Evolutionary conservation across 768 basidiomycete species (phyloP).

Genomic region (Amanita rubescens): DNA sequence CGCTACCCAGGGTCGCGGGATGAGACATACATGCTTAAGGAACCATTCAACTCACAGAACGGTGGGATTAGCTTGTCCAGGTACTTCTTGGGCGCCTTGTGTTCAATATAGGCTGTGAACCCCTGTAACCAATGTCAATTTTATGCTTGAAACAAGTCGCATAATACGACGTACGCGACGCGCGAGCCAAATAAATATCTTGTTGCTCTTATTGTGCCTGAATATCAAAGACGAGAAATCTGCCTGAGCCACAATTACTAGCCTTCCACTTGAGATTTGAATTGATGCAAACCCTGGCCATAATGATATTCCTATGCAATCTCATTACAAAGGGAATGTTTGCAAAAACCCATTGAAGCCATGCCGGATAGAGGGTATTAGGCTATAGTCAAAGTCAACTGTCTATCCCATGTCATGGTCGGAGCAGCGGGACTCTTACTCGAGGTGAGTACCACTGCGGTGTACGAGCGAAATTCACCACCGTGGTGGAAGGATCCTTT

Average conservation of each 20-base stretch:
- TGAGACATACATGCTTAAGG: neutral
- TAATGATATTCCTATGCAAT: constrained; percentile 39
- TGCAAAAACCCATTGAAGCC: constrained; percentile 46
- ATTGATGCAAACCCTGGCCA: constrained; percentile 32
- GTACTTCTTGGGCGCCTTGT: constrained; percentile 41
- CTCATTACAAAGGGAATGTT: constrained; percentile 44
- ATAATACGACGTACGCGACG: constrained; percentile 14
- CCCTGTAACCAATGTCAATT: constrained; percentile 19
- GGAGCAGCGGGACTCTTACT: constrained; percentile 25
- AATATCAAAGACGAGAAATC: constrained; percentile 32
- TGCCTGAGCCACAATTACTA: constrained; percentile 18
- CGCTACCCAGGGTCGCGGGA: constrained; percentile 22
- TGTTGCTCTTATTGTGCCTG: constrained; percentile 34
- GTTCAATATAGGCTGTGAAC: constrained; percentile 38
- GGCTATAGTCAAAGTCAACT: constrained; percentile 17
- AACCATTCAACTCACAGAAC: constrained; percentile 32
- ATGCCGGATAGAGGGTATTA: constrained; percentile 34
- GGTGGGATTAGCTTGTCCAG: constrained; percentile 40
- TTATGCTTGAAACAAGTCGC: neutral
- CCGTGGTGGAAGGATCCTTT: constrained; percentile 37
- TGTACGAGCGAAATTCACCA: constrained; percentile 54
- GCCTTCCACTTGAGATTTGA: neutral
- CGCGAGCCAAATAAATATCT: constrained; percentile 19
- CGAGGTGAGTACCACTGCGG: constrained; percentile 51
- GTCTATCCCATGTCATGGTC: neutral